Percentiles rank a stretch among this genome's conserved stretches.
phyloP scores from a whole-genome alignment of 768 basidiomycete species.

The Inosperma sp. region DNA sequence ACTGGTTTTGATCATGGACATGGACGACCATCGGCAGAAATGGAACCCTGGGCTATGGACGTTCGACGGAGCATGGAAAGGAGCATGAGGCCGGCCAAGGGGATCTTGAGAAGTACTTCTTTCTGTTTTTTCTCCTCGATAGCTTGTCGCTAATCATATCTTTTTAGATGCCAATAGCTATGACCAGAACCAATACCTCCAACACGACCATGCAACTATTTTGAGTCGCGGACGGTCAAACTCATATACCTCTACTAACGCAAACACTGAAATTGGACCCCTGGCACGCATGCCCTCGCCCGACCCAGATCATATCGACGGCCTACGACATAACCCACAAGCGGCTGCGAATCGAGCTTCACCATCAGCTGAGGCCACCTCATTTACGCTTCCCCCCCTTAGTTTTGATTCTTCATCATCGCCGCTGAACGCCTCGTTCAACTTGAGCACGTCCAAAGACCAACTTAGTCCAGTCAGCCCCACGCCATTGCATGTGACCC shows the following conservation, averaged over 20 bases:
- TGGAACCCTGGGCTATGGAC: constrained; percentile 73
- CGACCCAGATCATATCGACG: constrained; percentile 84
- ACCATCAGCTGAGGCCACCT: constrained; percentile 34
- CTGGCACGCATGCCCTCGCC: constrained; percentile 78
- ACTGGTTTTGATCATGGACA: constrained; percentile 25
- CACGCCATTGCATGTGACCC: constrained; percentile 31
- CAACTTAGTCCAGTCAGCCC: too few species aligned
- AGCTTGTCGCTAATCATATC: background rate
- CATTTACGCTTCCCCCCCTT: constrained; percentile 60
- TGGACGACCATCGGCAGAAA: constrained; percentile 16
- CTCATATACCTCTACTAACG: constrained; percentile 64
- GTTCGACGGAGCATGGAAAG: constrained; percentile 70
- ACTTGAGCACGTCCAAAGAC: constrained; percentile 20
- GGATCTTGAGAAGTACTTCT: constrained; percentile 84
- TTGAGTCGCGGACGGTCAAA: constrained; percentile 67
- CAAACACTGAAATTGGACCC: constrained; percentile 59
- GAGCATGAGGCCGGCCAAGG: constrained; percentile 60
- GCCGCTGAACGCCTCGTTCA: constrained; percentile 23
- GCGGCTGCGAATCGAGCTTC: constrained; percentile 34
- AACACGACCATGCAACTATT: constrained; percentile 39
- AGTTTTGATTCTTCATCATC: constrained; percentile 50
- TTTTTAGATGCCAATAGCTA: constrained; percentile 62
- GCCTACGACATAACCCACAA: constrained; percentile 64
- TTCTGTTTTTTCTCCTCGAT: constrained; percentile 7
- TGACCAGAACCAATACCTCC: constrained; percentile 54